These are phyloP conservation scores for Diutina scorzettiae DNA, from an alignment of 1,139 yeast species.

Conservation along the genomic window DNA sequence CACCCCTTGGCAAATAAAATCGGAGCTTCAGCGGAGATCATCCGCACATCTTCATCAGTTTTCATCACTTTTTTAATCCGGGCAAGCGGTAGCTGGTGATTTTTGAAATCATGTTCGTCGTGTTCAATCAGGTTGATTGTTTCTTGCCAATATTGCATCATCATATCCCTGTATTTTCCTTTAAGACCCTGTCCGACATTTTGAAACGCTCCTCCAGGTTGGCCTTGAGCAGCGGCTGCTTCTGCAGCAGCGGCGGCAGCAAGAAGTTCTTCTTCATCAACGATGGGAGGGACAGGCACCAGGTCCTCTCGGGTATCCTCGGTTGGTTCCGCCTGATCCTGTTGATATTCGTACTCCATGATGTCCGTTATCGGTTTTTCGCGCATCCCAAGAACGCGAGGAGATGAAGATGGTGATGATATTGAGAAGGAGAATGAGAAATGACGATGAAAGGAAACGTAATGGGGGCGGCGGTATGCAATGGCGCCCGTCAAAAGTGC, in stretches of 20 bases:
- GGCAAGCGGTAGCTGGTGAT: slow-evolving; percentile 89
- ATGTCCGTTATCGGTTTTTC: slow-evolving; percentile 4
- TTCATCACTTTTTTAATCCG: slow-evolving; percentile 94
- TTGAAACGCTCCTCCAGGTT: slow-evolving; percentile 54
- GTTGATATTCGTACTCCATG: slow-evolving; percentile 6
- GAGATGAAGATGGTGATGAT: not conserved
- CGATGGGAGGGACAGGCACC: not conserved
- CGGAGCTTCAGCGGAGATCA: slow-evolving; percentile 98
- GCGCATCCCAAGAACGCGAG: not conserved
- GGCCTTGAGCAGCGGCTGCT: slow-evolving; percentile 4
- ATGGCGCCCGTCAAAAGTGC: too few species aligned
- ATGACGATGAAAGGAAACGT: too few species aligned
- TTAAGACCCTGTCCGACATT: slow-evolving; percentile 90
- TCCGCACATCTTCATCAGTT: slow-evolving; percentile 92
- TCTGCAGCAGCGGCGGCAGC: slow-evolving; percentile 4
- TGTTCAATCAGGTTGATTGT: slow-evolving; percentile 84
- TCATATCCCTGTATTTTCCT: slow-evolving; percentile 72
- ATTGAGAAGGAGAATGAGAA: too few species aligned
- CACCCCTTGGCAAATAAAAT: slow-evolving; percentile 95
- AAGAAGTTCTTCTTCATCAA: slow-evolving; percentile 3
- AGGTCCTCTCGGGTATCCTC: not conserved
- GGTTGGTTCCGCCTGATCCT: not conserved
- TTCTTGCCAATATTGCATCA: slow-evolving; percentile 97
- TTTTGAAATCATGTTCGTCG: slow-evolving; percentile 83
- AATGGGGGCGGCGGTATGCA: too few species aligned